Base-by-base conservation (phyloP, 768 basidiomycete species). In the Mycena vulgaris region DNA sequence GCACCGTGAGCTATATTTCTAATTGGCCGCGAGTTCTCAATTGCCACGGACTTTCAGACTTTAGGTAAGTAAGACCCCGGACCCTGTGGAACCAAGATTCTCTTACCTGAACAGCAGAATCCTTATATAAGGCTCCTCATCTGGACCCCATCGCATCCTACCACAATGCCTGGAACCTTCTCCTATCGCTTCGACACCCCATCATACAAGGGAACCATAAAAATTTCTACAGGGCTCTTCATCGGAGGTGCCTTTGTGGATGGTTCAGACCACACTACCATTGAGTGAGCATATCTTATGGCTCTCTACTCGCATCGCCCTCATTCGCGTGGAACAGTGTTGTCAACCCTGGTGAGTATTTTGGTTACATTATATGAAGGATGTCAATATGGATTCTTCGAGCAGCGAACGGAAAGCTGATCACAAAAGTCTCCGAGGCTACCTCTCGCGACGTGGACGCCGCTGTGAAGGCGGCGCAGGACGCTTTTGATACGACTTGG, bases 401-500 rank as follows among this genome's bases (percentile, higher is more conserved):
- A 39, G 39, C 42, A 23, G 87, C 92, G 0, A 94, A 79, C 23
- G 95, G 93, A 48, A 86, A 93, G 76, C 71, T 88, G 56, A 85
- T 91, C 76, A 88, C 89, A 0, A 67, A 83, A 47, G 80, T 95
- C 68, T 79, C 88, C 0, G 89, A 88, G 76, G 95, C 86, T 31
- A 89, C 89, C 2, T 65, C 85, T 11, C 86, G 89, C 70, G 95
- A 97, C 76, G 89, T 97, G 70, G 93, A 97, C 78, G 74, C 78
- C 53, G 95, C 95, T 0, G 95, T 95, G 65, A 80, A 83, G 5
- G 91, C 87, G 45, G 93, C 93, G 0, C 85, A 89, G 17, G 23
- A 75, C 49, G 76, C 79, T 9, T 70, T 74, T 48, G 76, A 78
- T 6, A 78, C 76, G 2, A 68, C 72, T 23, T 89, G 90, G 88